Evolutionary conservation across 192 early-diverging fungal genomes (phyloP).

Genomic region (Backusella parvicylindrica): DNA sequence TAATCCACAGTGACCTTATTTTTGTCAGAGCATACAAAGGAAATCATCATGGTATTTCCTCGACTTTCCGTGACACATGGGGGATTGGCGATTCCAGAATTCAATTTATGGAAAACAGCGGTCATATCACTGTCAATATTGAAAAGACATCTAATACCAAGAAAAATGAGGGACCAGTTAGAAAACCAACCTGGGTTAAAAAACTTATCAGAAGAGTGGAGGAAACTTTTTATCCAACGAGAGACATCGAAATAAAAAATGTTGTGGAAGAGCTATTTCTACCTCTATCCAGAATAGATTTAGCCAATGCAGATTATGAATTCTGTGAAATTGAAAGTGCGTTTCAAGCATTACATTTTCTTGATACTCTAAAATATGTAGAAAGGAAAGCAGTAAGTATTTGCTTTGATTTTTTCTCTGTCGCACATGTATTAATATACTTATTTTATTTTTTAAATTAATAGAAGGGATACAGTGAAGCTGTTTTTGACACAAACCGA

Average conservation of each 20-base stretch:
- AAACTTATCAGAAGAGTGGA: not conserved
- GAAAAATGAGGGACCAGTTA: no score
- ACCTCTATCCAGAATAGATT: not conserved
- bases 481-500: not conserved
- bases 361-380: not conserved
- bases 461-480: not conserved
- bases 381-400: not conserved
- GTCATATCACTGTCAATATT: not conserved
- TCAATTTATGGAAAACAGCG: not conserved
- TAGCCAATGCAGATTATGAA: not conserved
- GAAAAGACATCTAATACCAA: not conserved
- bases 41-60: not conserved
- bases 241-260: not conserved
- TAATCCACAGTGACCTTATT: not conserved
- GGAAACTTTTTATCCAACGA: not conserved
- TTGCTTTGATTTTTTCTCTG: not conserved
- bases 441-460: not conserved
- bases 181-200: not conserved
- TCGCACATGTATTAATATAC: not conserved
- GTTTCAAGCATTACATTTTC: not conserved
- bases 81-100: not conserved
- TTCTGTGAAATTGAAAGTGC: not conserved
- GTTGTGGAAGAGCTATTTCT: not conserved
- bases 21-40: conserved; percentile 2
- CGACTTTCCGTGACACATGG: not conserved